Base-by-base conservation (phyloP, 441 rosid genomes). In the Adansonia rubrostipa region DNA sequence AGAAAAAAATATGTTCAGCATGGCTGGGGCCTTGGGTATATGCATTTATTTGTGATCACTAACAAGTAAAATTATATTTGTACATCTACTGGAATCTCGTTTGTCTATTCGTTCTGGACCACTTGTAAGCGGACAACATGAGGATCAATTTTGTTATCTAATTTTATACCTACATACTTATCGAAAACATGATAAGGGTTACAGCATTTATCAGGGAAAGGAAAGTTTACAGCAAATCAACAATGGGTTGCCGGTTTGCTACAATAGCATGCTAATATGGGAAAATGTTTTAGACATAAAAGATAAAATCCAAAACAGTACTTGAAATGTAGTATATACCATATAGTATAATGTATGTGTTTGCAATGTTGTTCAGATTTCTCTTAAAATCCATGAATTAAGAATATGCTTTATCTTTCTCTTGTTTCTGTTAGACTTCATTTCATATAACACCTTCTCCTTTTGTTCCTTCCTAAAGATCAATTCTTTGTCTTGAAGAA, bases 401-500 rank as follows among this genome's bases (percentile, higher is more conserved):
- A 60, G 77, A 54, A n/a, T 71, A 54, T 33, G 62, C 63, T 71
- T 54, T 15, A 9, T 28, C 57, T 53, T 71, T 44, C 20, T 71
- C 75, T 53, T 33, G 57, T 71, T 36, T 58, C 22, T 33, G n/a
- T 63, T 1, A 50, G 14, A 14, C 36, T 74, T 36, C 24, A 54
- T 58, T 9, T 28, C 47, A 13, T 36, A 2, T 47, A 36, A 22
- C 13, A 60, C 56, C 40, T 65, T 3, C 14, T n/a, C 61, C 3
- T 77, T 71, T 51, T 47, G n/a, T 44, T 45, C 19, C n/a, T 48
- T 60, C 22, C 74, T 40, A 56, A 75, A n/a, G 14, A 82, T 45
- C 57, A 36, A 20, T 50, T 7, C 13, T 50, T 28, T 57, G 57
- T 53, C 56, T 51, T 1, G 15, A 56, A 61, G 57, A 62, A 20